Base-by-base conservation (phyloP, 352 stramenopile species). In the Phytophthora nicotianae region DNA sequence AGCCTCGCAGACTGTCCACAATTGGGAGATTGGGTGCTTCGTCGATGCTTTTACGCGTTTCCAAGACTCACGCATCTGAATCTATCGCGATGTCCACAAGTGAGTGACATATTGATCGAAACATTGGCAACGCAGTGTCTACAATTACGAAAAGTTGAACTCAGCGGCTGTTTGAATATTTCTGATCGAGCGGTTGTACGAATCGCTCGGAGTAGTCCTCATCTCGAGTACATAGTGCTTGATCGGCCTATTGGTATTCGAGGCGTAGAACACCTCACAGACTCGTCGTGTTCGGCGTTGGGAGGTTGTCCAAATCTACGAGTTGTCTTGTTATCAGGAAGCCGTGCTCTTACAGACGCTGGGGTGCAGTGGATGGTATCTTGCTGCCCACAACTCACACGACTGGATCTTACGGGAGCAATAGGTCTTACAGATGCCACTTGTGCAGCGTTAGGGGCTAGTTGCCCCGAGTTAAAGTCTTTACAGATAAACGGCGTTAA, bases 321-420 rank as follows among this genome's bases (percentile, higher is more conserved):
- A 3, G 55, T 82, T 9, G 65, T 98, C 1, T 88, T 85, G 23
- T 57, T 98, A 1, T 76, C 77, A 2, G 91, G 95, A 0, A 98
- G 87, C 59, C 85, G 88, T 10, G 88, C 90, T 55, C 64, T 98
- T 13, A 96, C 92, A 0, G 93, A 98, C 53, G 91, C 87, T 4
- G 93, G 93, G 0, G 63, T 98, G 20, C 83, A 88, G 17, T 98
- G 91, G 91, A 68, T 98, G 21, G 80, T 77, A 0, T 77, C 81
- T 5, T 86, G 88, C 32, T 97, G 90, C n/a, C 59, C 70, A 5
- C 65, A 79, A 5, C 81, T 98, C 5, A 67, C 86, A 35, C 61
- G 66, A n/a, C 58, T 98, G 17, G 79, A 97, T 60, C 57, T 98
- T 16, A 89, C 60, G 10, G 86, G 89, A 21, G 90, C 89, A 27